Percentiles rank a stretch among this genome's conserved stretches.
Evolutionary conservation across 2,329 filamentous ascomycete genomes (phyloP).

Genomic region (Myriosclerotinia scirpicola): DNA sequence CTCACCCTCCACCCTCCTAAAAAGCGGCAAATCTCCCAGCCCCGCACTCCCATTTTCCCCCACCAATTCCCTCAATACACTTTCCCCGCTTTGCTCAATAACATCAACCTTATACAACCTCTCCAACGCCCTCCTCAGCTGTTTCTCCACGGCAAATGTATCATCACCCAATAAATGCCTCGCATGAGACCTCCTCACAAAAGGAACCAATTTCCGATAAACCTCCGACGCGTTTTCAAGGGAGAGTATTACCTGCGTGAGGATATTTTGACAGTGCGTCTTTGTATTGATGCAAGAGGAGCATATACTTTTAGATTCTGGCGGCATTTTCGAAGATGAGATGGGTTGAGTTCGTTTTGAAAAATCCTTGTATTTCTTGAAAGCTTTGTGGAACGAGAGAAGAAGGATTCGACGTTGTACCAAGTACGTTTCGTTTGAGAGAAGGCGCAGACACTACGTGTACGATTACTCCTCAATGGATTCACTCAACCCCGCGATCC

Average conservation of each 20-base stretch:
- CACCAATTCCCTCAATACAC: not conserved
- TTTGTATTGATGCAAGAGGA: not conserved
- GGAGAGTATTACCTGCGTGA: constrained; percentile 1
- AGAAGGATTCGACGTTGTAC: not conserved
- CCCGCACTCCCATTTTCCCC: too few species aligned
- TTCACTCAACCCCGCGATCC: too few species aligned
- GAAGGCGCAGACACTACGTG: too few species aligned
- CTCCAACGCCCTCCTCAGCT: not conserved
- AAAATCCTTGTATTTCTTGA: too few species aligned
- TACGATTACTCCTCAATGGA: too few species aligned
- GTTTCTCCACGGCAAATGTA: not conserved
- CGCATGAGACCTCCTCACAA: constrained; percentile 10
- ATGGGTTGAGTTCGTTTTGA: not conserved
- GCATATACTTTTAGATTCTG: constrained; percentile 5
- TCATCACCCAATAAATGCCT: constrained; percentile 10
- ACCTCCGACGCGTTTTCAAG: constrained; percentile 6
- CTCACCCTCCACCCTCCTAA: not conserved
- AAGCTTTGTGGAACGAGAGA: not conserved
- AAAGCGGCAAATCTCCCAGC: not conserved
- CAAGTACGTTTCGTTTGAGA: too few species aligned
- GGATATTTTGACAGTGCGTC: not conserved
- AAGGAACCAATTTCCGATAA: constrained; percentile 8
- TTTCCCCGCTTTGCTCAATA: not conserved
- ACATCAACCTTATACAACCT: constrained; percentile 8
- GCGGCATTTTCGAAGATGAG: constrained; percentile 10